phyloP scores from a whole-genome alignment of 2,329 filamentous ascomycete genomes.

The Arthrobotrys conoides region DNA sequence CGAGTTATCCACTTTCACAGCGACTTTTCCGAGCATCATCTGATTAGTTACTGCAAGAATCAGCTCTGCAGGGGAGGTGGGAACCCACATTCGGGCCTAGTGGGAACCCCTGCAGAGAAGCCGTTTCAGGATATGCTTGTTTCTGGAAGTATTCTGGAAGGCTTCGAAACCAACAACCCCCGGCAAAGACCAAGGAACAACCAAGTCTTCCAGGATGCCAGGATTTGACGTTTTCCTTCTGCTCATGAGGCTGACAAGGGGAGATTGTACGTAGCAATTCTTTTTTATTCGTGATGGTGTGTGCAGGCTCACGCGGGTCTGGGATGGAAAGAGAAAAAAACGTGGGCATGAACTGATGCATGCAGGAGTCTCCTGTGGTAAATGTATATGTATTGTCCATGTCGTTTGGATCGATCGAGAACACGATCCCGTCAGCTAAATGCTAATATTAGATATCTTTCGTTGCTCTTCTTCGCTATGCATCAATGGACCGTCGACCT shows the following conservation, averaged over 20 bases:
- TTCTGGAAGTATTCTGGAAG: constrained; percentile 58
- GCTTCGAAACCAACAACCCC: constrained; percentile 44
- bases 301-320: constrained; percentile 44
- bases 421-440: neutral
- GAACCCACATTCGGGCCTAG: constrained; percentile 71
- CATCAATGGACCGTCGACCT: neutral
- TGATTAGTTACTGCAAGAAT: constrained; percentile 66
- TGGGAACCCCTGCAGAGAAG: constrained; percentile 41
- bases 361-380: constrained; percentile 35
- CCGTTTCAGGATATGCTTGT: constrained; percentile 53
- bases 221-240: neutral
- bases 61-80: constrained; percentile 66
- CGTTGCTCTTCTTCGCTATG: neutral
- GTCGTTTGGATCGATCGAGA: constrained; percentile 31
- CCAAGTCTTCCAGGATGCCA: constrained; percentile 15
- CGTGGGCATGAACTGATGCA: constrained; percentile 52
- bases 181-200: constrained; percentile 30
- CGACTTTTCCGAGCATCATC: constrained; percentile 70
- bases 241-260: constrained; percentile 29
- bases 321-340: constrained; percentile 36
- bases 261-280: constrained; percentile 35
- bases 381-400: too few species aligned
- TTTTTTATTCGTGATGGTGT: constrained; percentile 45
- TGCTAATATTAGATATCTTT: constrained; percentile 25
- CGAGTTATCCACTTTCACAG: constrained; percentile 64